Evolutionary conservation across 495 filamentous ascomycete species (phyloP), one percentile per base, ranked within the genome.

Genomic region (Hyphodiscus hymeniophilus): DNA sequence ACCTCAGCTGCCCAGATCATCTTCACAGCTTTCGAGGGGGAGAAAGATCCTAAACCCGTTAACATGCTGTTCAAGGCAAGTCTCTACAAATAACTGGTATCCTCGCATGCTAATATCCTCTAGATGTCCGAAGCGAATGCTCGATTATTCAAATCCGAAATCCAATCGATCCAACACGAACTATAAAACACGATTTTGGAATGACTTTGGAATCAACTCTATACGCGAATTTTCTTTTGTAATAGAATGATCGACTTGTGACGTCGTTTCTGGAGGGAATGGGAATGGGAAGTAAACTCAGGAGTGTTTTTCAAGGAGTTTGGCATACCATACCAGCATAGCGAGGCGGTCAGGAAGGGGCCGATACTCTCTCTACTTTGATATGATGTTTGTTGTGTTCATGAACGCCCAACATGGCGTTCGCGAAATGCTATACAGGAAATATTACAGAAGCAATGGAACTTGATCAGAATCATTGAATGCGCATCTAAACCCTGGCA

Each of bases 11-110:
- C 68, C 3, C 55, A 56, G 49, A 60, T 77, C 6, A 45, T 76
- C 22, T 78, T 78, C 51, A 77, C 72, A 1, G 74, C 73, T 3
- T 72, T 82, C 50, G 71, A 82, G 40, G 82, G 77, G 49, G 51
- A 52, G 10, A 54, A 47, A 22, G 72, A 77, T 16, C 71, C 71
- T 7, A 73, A 68, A 46, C 70, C 73, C 34, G 65, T 78, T 21
- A 74, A 79, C 57, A 70, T 88, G 38, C 71, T 85, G 53, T 65
- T 92, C 21, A 87, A 85, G 70, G 88, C 89, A 70, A 51, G 73
- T 68, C 8, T 30, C n/a, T 11, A 10, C n/a, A 30, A 31, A 16
- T 16, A 18, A 23, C 39, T 16, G 12, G 6, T 34, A 23, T 11
- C 18, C 55, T 49, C 5, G 26, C 16, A 3, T 38, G 20, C 49